Conservation (phyloP, 805 yeast species). For the Sugiyamaella valdiviana region DNA sequence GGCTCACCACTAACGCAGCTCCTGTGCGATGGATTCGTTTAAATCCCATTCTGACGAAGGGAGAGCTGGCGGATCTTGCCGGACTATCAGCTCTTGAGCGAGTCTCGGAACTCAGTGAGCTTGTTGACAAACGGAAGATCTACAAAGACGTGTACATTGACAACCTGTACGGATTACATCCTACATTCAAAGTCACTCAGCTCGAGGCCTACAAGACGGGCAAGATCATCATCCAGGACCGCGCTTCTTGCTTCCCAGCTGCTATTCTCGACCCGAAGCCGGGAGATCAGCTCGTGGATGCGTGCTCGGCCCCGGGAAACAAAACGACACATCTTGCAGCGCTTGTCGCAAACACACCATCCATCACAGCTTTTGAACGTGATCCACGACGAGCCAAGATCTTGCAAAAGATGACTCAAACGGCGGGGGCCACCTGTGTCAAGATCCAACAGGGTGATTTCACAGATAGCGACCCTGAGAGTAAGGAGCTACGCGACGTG, state of each 20-base stretch:
- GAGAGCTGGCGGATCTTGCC: constrained; percentile 35
- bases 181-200: constrained; percentile 61
- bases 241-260: constrained; percentile 97
- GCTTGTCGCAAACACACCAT: constrained; percentile 38
- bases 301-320: constrained; percentile 98
- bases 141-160: constrained; percentile 56
- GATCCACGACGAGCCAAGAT: constrained; percentile 66
- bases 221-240: constrained; percentile 81
- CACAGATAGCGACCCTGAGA: constrained; percentile 47
- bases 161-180: constrained; percentile 73
- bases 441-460: constrained; percentile 50
- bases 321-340: constrained; percentile 92
- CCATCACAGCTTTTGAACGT: constrained; percentile 80
- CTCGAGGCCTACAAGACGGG: constrained; percentile 71
- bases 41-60: constrained; percentile 52
- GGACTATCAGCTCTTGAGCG: constrained; percentile 27
- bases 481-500: constrained; percentile 49
- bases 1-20: no score
- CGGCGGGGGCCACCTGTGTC: constrained; percentile 61
- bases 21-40: constrained; percentile 47
- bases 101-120: constrained; percentile 36
- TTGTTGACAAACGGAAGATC: constrained; percentile 38
- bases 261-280: constrained; percentile 60
- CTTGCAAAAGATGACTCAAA: constrained; percentile 67
- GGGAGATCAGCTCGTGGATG: constrained; percentile 70